Conservation (phyloP, 2,329 filamentous ascomycete genomes). For the Phyllachora maydis region DNA sequence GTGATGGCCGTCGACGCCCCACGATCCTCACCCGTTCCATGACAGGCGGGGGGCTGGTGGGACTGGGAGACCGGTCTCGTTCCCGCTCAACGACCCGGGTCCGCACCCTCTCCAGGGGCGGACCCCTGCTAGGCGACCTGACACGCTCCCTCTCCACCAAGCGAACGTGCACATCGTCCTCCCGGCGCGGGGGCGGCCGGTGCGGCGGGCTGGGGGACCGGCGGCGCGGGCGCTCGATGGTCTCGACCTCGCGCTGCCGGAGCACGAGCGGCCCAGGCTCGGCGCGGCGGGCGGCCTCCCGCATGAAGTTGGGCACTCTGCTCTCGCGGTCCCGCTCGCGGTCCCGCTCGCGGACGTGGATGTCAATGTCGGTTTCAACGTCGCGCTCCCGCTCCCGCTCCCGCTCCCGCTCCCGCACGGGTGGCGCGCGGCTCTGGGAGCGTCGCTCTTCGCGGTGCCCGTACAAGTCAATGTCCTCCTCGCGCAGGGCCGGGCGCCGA, state of each 20-base stretch:
- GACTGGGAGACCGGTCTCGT: slow-evolving; percentile 16
- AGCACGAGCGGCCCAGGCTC: slow-evolving; percentile 32
- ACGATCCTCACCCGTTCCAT: slow-evolving; percentile 18
- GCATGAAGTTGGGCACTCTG: slow-evolving; percentile 27
- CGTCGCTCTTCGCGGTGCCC: slow-evolving; percentile 7
- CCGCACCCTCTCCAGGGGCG: slow-evolving; percentile 1
- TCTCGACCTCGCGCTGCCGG: slow-evolving; percentile 32
- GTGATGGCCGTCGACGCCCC: slow-evolving; percentile 16
- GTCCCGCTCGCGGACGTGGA: slow-evolving; percentile 16
- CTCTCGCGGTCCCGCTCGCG: slow-evolving; percentile 20
- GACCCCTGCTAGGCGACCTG: slow-evolving; percentile 2
- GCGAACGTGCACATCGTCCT: slow-evolving; percentile 11
- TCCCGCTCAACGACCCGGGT: slow-evolving; percentile 10
- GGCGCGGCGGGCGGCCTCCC: slow-evolving; percentile 22
- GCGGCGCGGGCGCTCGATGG: slow-evolving; percentile 23
- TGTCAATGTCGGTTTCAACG: too few species aligned
- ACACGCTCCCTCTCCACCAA: slow-evolving; percentile 7
- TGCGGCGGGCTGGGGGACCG: slow-evolving; percentile 19
- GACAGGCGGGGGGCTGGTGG: slow-evolving; percentile 7
- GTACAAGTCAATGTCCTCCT: slow-evolving; percentile 8
- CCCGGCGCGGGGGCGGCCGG: slow-evolving; percentile 12
- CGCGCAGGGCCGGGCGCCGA: slow-evolving; percentile 3
- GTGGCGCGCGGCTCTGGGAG: slow-evolving; percentile 6
- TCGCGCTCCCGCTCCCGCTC: too few species aligned
- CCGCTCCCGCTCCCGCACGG: too few species aligned